These are phyloP conservation scores for Blepharisma undulans DNA, from an alignment of 169 alveolate species.

Conservation along the genomic window DNA sequence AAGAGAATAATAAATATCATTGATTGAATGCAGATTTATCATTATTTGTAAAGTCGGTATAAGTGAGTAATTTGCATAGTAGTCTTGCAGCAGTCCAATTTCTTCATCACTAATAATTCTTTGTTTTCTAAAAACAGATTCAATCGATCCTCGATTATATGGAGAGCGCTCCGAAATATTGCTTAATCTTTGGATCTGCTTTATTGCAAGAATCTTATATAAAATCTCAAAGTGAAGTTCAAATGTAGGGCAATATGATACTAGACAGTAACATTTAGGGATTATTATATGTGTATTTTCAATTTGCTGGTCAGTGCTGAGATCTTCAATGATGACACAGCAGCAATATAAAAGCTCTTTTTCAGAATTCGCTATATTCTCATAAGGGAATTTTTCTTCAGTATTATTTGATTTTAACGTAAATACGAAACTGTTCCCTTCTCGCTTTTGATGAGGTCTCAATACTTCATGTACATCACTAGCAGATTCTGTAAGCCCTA, in stretches of 20 bases:
- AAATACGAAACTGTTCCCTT: conserved; percentile 30
- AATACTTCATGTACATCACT: conserved; percentile 16
- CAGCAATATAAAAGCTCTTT: conserved; percentile 28
- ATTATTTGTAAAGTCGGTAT: neutral
- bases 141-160: neutral
- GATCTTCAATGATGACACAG: conserved; percentile 32
- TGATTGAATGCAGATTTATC: neutral
- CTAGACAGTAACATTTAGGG: conserved; percentile 22
- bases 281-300: neutral
- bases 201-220: neutral
- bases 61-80: neutral
- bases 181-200: neutral
- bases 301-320: neutral
- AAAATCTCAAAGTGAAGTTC: conserved; percentile 10
- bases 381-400: neutral
- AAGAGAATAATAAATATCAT: neutral
- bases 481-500: neutral
- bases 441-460: neutral
- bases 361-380: neutral
- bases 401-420: neutral
- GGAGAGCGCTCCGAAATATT: neutral
- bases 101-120: neutral
- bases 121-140: neutral
- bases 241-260: conserved; percentile 13
- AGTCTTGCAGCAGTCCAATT: neutral